Base-by-base conservation (phyloP, 257 asterid genomes). In the Petunia secreta region DNA sequence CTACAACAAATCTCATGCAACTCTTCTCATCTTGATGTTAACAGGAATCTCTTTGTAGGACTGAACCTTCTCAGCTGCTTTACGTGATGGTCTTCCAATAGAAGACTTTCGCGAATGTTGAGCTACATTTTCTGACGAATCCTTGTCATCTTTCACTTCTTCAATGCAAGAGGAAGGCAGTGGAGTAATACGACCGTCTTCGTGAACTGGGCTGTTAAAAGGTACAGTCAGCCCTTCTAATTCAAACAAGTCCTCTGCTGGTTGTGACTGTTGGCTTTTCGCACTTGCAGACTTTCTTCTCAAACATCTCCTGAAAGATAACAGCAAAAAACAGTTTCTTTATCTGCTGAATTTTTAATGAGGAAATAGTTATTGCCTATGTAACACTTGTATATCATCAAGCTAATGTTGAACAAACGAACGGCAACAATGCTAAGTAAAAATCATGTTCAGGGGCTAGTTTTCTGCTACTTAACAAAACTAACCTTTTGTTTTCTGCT, bases 11-110 rank as follows among this genome's bases (percentile, higher is more conserved):
- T 39, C 64, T 89, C 78, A 89, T 68, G 57, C 81, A 11, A 80
- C 39, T 80, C 97, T 89, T 86, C 98, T 90, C 97, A 92, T 82
- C 83, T 94, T 94, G 75, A 88, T 46, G 82, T 90, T 94, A 75
- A 94, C n/a, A 65, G 98, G 95, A 73, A 34, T 85, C 80, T 93
- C 98, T 84, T 89, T 93, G 93, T 94, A 93, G 43, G 96, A 89
- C 44, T 87, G 93, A 44, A 93, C 91, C 88, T 93, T 94, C 79
- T 84, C 97, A 2, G 82, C 95, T 59, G 96, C 97, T 83, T 62
- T 92, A 14, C 98, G 89, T 57, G 14, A 41, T 15, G 97, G 97
- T 73, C 98, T 88, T 75, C 89, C 91, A 4, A 84, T 48, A 8
- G 95, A 91, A 63, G 86, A 68, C 83, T 96, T 88, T 71, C 85